Percentiles rank a stretch among this genome's conserved stretches.
These are phyloP conservation scores for Jacaranda mimosifolia DNA, from an alignment of 257 asterid species.

Conservation along the genomic window DNA sequence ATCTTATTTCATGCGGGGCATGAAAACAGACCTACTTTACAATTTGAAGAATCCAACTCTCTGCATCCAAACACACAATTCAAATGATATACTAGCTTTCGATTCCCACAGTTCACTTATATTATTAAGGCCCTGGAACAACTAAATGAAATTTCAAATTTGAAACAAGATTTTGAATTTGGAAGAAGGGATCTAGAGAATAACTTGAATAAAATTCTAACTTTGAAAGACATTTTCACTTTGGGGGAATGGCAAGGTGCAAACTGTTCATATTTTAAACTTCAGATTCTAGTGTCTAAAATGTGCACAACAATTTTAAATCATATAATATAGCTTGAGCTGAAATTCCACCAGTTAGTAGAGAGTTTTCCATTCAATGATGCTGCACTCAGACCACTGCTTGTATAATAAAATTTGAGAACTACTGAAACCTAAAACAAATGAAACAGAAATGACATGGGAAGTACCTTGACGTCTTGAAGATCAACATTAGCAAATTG, in stretches of 20 bases:
- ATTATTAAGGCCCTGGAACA: neutral
- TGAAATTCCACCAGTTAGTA: neutral
- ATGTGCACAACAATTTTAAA: slow-evolving; percentile 19
- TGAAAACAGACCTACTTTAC: neutral
- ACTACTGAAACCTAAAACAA: neutral
- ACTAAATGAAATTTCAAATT: slow-evolving; percentile 5
- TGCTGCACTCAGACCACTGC: slow-evolving; percentile 16
- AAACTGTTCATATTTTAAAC: slow-evolving; percentile 3
- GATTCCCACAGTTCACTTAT: neutral
- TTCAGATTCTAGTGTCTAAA: neutral
- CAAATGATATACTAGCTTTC: neutral
- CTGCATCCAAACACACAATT: slow-evolving; percentile 5
- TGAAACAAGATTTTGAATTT: slow-evolving; percentile 7
- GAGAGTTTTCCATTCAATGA: neutral
- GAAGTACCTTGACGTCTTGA: slow-evolving; percentile 89
- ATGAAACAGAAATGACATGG: slow-evolving; percentile 21
- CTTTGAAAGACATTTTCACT: slow-evolving; percentile 18
- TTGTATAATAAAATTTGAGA: slow-evolving; percentile 1
- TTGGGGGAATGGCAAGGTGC: slow-evolving; percentile 1
- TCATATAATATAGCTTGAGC: slow-evolving; percentile 11
- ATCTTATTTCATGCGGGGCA: neutral
- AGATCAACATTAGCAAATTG: slow-evolving; percentile 82
- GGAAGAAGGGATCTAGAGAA: neutral
- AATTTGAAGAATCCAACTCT: slow-evolving; percentile 6
- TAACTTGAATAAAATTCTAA: neutral